phyloP scores from a whole-genome alignment of 140 eudicot genomes.

The Oenanthe javanica region DNA sequence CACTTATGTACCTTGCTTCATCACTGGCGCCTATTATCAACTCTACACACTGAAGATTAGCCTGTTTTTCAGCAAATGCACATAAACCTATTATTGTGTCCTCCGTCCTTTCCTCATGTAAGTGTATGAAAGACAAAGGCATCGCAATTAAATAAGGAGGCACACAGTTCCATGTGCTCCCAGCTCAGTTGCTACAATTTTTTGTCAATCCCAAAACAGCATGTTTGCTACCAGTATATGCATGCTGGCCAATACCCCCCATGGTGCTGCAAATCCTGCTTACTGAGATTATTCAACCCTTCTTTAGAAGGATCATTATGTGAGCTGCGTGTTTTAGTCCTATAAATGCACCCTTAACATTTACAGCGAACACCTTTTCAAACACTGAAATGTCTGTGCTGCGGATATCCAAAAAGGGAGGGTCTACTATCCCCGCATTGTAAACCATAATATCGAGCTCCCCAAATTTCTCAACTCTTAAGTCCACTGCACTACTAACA shows the following conservation, averaged over 20 bases:
- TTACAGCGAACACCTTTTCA: constrained; percentile 52
- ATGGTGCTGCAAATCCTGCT: constrained; percentile 46
- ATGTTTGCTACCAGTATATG: constrained; percentile 65
- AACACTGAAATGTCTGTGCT: constrained; percentile 40
- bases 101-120: constrained; percentile 54
- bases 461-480: constrained; percentile 47
- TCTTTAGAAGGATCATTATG: constrained; percentile 71
- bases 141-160: no score
- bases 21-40: constrained; percentile 57
- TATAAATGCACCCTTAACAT: constrained; percentile 65
- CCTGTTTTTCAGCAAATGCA: constrained; percentile 39
- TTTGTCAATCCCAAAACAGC: constrained; percentile 75
- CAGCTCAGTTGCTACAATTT: constrained; percentile 72
- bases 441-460: constrained; percentile 78
- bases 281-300: constrained; percentile 52
- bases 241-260: no score
- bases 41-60: constrained; percentile 72
- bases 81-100: constrained; percentile 45
- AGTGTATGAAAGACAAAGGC: constrained; percentile 70
- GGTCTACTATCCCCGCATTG: constrained; percentile 72
- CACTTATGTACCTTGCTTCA: no score
- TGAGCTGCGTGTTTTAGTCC: constrained; percentile 95
- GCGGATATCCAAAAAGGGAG: constrained; percentile 71
- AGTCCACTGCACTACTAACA: constrained; percentile 59
- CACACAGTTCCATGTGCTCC: constrained; percentile 71